Evolutionary conservation across 768 basidiomycete genomes (phyloP), one percentile per base, ranked within the genome.

Genomic region (Trametes punicea): DNA sequence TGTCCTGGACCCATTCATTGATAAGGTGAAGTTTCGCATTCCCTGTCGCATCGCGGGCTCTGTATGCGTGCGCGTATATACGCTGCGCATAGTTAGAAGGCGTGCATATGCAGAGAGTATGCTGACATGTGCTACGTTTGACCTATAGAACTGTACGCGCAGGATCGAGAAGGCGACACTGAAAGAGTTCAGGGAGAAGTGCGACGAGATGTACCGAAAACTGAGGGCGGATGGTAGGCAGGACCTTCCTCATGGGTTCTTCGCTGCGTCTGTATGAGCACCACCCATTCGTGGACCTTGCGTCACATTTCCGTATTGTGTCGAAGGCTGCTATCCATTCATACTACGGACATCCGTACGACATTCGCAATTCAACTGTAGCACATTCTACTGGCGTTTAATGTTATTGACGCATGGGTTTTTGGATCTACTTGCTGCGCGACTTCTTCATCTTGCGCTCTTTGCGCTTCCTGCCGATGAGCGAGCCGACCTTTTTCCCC

Each of bases 381-480:
- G 31, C 31, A 31, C 31, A 31, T 13, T 20, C 10, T 6, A 41
- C 40, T 41, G 21, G 21, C 40, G 21, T 41, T 36, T 5, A n/a
- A 9, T 4, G n/a, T 15, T 7, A 15, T 36, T 8, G 34, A 13
- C 6, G 31, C 31, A 31, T 31, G 31, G 6, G 13, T 31, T 6
- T 13, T 6, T 36, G 18, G 10, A 33, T 41, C 58, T 55, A 55
- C 40, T 60, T 51, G 30, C 54, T 50, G 21, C 57, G 52, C 26
- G 50, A 33, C 51, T 58, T 60, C 51, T 67, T 68, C 21, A 62
- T 69, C 69, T 80, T 87, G 42, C 85, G 74, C 69, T 86, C 79
- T 65, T 85, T 87, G 51, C 91, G 78, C 73, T 93, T 93, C 65
- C 88, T 76, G 13, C 91, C 90, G 61, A 93, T 93, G 30, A 93